Evolutionary conservation across 2,329 filamentous ascomycete genomes (phyloP).

Genomic region (Cladobotryum mycophilum): DNA sequence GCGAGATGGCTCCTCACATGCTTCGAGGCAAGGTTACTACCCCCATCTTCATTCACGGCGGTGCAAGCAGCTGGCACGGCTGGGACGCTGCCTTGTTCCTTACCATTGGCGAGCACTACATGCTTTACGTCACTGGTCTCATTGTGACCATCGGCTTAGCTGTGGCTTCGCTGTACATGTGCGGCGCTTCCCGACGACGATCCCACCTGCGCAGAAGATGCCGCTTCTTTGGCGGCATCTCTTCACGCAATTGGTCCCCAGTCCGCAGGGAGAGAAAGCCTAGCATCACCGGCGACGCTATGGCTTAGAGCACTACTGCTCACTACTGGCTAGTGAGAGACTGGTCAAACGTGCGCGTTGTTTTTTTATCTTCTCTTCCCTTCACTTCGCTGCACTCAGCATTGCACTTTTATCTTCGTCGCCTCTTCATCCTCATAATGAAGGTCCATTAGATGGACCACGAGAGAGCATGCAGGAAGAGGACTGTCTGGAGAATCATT

Average conservation of each 20-base stretch:
- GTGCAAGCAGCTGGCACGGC: slow-evolving; percentile 22
- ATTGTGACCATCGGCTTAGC: slow-evolving; percentile 5
- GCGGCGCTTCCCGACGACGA: slow-evolving; percentile 3
- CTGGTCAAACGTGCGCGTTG: neutral
- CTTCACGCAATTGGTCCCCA: slow-evolving; percentile 9
- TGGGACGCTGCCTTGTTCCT: slow-evolving; percentile 19
- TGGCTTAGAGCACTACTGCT: neutral
- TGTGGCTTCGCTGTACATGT: slow-evolving; percentile 7
- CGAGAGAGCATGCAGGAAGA: slow-evolving; percentile 4
- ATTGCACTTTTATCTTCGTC: neutral
- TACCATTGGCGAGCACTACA: slow-evolving; percentile 17
- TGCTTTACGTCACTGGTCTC: slow-evolving; percentile 9
- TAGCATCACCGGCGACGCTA: slow-evolving; percentile 1
- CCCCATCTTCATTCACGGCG: slow-evolving; percentile 19
- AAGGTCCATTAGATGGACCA: too few relatives aligned
- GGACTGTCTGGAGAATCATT: neutral
- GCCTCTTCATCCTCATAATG: neutral
- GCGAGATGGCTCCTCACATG: slow-evolving; percentile 19
- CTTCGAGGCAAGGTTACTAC: slow-evolving; percentile 18
- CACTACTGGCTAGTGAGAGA: neutral
- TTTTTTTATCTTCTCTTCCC: neutral
- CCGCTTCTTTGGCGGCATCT: slow-evolving; percentile 8
- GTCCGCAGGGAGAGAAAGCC: slow-evolving; percentile 8
- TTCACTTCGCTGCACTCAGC: neutral
- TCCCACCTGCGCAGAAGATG: slow-evolving; percentile 6